A percentile compares a stretch with the other conserved stretches of the same genome.
phyloP scores from a whole-genome alignment of 179 eudicot species.

The Vitellaria paradoxa region DNA sequence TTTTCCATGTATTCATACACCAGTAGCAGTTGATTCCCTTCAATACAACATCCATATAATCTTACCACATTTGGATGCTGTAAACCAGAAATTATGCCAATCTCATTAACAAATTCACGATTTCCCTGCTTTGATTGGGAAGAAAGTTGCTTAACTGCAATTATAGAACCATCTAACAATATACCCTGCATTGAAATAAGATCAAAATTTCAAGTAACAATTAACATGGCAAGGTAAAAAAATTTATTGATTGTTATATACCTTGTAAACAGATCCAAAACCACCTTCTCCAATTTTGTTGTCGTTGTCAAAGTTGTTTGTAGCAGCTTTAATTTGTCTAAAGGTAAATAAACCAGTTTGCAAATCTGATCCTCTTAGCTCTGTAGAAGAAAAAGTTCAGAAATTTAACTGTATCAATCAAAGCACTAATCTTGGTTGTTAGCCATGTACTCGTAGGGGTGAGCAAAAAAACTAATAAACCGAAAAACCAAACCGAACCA shows the following conservation, averaged over 20 bases:
- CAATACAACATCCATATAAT: too few species aligned
- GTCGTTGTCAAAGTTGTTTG: slow-evolving; percentile 5
- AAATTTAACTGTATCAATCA: neutral
- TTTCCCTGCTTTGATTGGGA: slow-evolving; percentile 45
- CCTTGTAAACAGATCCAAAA: slow-evolving; percentile 21
- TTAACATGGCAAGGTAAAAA: neutral
- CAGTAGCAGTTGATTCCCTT: too few species aligned
- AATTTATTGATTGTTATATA: neutral
- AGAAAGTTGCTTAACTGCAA: too few species aligned
- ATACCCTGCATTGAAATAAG: slow-evolving; percentile 32
- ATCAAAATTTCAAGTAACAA: neutral
- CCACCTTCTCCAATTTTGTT: slow-evolving; percentile 24
- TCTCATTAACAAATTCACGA: slow-evolving; percentile 53
- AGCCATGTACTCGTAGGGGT: too few species aligned
- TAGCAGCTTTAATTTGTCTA: slow-evolving; percentile 18
- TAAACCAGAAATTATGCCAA: too few species aligned
- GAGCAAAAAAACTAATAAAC: too few species aligned
- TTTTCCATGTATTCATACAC: too few species aligned
- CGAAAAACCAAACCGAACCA: too few species aligned
- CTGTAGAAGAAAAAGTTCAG: slow-evolving; percentile 21
- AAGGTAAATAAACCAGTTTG: slow-evolving; percentile 19
- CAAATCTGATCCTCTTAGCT: slow-evolving; percentile 16
- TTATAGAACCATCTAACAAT: slow-evolving; percentile 42
- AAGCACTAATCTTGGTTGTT: too few species aligned
- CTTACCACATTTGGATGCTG: too few species aligned